Evolutionary conservation across 805 yeast genomes (phyloP).

Genomic region (Yamadazyma sp.): DNA sequence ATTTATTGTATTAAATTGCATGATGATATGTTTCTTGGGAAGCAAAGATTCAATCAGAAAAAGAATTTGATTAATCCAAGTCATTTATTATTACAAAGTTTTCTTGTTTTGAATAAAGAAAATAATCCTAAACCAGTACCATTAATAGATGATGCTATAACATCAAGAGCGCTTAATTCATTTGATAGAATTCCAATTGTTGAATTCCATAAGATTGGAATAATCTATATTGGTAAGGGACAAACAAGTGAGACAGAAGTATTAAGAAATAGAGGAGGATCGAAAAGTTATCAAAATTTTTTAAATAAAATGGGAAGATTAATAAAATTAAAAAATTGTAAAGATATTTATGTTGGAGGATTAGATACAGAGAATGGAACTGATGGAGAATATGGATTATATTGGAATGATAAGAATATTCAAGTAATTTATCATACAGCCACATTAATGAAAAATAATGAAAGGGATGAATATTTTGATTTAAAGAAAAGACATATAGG

Average conservation of each 20-base stretch:
- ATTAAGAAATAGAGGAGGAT: conserved; percentile 61
- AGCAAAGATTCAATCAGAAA: conserved; percentile 1
- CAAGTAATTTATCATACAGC: conserved; percentile 78
- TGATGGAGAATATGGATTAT: conserved; percentile 75
- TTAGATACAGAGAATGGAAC: conserved; percentile 63
- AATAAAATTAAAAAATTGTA: conserved; percentile 54
- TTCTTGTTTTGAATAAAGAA: conserved; percentile 39
- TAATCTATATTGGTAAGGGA: conserved; percentile 67
- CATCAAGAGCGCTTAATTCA: conserved; percentile 49
- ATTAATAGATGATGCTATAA: conserved; percentile 46
- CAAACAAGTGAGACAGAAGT: conserved; percentile 66
- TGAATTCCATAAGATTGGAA: conserved; percentile 75
- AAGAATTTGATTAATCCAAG: conserved; percentile 29
- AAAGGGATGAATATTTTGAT: conserved; percentile 41
- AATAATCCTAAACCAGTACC: conserved; percentile 44
- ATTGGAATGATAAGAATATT: conserved; percentile 67
- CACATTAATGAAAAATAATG: conserved; percentile 70
- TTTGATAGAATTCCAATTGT: conserved; percentile 77
- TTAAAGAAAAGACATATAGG: conserved; percentile 84
- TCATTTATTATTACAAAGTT: conserved; percentile 49
- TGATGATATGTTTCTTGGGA: conserved; percentile 14
- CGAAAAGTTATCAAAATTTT: conserved; percentile 58
- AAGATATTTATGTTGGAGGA: conserved; percentile 68
- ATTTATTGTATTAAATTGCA: conserved; percentile 45
- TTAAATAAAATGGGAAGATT: conserved; percentile 57